Evolutionary conservation across 139 green algal genomes (phyloP), one percentile per base, ranked within the genome.

Genomic region (Ettlia oleoabundans): DNA sequence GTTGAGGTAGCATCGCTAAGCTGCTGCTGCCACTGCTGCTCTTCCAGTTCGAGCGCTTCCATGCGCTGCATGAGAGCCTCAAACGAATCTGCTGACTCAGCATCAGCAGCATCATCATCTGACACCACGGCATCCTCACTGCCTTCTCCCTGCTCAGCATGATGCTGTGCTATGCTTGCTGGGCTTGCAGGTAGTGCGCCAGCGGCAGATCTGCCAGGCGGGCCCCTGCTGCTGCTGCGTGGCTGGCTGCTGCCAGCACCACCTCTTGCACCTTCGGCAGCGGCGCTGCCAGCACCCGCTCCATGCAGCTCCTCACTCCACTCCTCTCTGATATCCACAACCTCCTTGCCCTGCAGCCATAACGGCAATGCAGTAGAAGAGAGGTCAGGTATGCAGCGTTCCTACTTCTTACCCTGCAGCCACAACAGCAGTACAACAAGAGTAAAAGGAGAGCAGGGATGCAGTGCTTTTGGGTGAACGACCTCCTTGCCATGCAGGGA

Each of bases 51-150:
- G 2, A 80, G 37, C 7, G 19, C 53, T 26, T 80, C 73, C 73
- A 80, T 80, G 6, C 35, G 73, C 53, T 55, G 73, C 73, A 80
- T 80, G 22, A 80, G 53, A 13, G 58, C 73, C 73, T 80, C 73
- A 35, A 80, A 80, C 7, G 73, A 80, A 15, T 78, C 72, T 4
- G 28, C 32, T 19, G 72, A 78, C 3, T 35, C 72, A 15, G 13
- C 51, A 0, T 58, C 72, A 13, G 37, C 72, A n/a, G n/a, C n/a
- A n/a, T 28, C 47, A 37, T 55, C 73, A 42, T 64, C 53, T 18
- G 41, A 35, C 2, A 32, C 70, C 5, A 42, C 42, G 10, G 42
- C 15, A 10, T 53, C 37, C 13, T 24, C 13, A 15, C 47, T 10
- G 47, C 47, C 47, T 58, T 10, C 47, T 58, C 47, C 47, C 10